Evolutionary conservation across 352 stramenopile genomes (phyloP), one percentile per base, ranked within the genome.

Genomic region (Phytophthora agathidicida): DNA sequence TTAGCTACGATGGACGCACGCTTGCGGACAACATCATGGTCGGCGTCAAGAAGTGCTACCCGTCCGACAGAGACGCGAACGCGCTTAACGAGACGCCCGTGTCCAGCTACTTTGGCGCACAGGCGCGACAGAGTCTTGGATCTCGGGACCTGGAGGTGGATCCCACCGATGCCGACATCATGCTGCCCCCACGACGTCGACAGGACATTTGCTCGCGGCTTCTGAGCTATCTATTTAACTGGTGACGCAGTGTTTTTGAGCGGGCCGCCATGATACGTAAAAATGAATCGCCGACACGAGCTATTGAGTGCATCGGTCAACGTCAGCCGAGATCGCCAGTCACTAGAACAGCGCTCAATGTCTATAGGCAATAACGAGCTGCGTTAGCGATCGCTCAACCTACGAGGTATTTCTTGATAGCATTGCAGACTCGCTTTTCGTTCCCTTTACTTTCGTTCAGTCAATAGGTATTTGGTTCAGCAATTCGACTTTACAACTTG

Each of bases 171-270:
- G 65, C 73, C 33, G 85, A 94, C 60, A 86, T 94, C 32, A 89
- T 94, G 83, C 77, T 93, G n/a, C 78, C 85, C 24, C 80, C 85
- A 7, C 74, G 67, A 9, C 83, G 83, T 41, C 83, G 61, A 22
- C 71, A 88, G 56, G 79, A 94, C 55, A 68, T 94, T 69, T 94
- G 85, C 77, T 94, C 85, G 36, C 79, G 85, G 9, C 54, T 94
- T 50, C 62, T 93, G 44, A 78, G 69, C 59, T 94, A 89, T 70
- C 68, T 94, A 80, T 94, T 94, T 86, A 91, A 91, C 45, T 88
- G 83, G 82, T 93, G 59, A 80, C 19, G 51, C 19, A 17, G 37
- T 33, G 17, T 24, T 31, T 59, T 51, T 42, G 17, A n/a, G n/a
- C n/a, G 9, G 24, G 42, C 13, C 6, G 16, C 33, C 54, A 47